A percentile compares a stretch with the other conserved stretches of the same genome.
Evolutionary conservation across 2,329 filamentous ascomycete species (phyloP).

Genomic region (Colletotrichum plurivorum): DNA sequence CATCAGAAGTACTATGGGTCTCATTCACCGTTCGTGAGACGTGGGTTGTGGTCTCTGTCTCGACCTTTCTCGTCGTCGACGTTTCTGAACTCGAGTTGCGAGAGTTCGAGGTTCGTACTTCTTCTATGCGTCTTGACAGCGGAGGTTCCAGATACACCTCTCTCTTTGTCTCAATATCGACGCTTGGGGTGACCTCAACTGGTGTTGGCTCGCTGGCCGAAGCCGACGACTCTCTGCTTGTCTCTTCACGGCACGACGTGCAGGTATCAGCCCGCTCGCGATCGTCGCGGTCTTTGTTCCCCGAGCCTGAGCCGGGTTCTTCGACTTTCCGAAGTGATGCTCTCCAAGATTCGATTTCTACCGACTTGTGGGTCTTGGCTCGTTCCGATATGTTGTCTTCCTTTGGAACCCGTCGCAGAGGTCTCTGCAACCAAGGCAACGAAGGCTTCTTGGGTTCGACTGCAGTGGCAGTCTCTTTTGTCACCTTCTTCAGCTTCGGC

Average conservation of each 20-base stretch:
- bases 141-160: not conserved
- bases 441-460: slow-evolving; percentile 1
- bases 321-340: slow-evolving; percentile 18
- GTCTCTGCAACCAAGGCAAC: slow-evolving; percentile 29
- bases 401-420: slow-evolving; percentile 34
- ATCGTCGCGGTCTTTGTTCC: not conserved
- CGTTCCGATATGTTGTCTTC: slow-evolving; percentile 24
- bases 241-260: slow-evolving; percentile 8
- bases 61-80: not conserved
- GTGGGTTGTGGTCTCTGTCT: slow-evolving; percentile 6
- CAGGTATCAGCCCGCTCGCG: slow-evolving; percentile 23
- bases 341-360: not conserved
- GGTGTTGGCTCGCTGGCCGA: not conserved
- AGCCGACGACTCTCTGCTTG: no score
- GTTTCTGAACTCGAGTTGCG: slow-evolving; percentile 11
- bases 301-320: not conserved
- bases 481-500: slow-evolving; percentile 37
- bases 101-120: slow-evolving; percentile 2
- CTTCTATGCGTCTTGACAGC: slow-evolving; percentile 4
- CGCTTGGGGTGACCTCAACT: not conserved
- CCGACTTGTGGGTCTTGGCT: not conserved
- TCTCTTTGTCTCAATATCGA: not conserved
- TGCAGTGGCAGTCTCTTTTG: slow-evolving; percentile 1
- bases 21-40: not conserved
- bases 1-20: not conserved